Evolutionary conservation across 345 rosid species (phyloP).

Genomic region (Cardamine occulta): DNA sequence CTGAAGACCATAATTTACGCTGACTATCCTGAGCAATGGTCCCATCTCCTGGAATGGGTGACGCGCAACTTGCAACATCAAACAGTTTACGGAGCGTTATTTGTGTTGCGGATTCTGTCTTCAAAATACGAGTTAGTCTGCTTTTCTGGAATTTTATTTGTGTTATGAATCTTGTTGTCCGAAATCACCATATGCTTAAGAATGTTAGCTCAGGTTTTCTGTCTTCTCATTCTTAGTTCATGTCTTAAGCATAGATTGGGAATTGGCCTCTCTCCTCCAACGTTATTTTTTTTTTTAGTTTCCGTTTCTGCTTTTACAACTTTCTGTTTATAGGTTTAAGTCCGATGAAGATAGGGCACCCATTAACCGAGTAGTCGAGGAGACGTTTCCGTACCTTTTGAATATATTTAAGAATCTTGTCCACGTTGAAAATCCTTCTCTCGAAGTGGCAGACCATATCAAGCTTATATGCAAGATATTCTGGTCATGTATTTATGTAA

Average conservation of each 20-base stretch:
- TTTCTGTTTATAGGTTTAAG: conserved; percentile 70
- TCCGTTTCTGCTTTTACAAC: conserved; percentile 8
- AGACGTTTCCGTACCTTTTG: conserved; percentile 87
- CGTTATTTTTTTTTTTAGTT: neutral
- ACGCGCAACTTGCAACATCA: conserved; percentile 83
- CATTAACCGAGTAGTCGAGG: conserved; percentile 73
- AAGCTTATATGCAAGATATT: conserved; percentile 98
- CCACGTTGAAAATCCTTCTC: conserved; percentile 76
- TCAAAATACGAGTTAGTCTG: conserved; percentile 92
- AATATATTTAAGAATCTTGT: conserved; percentile 75
- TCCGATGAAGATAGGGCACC: conserved; percentile 98
- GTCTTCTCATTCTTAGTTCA: neutral
- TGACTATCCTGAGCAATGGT: conserved; percentile 99
- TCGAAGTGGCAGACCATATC: conserved; percentile 93
- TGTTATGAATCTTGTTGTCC: conserved; percentile 14
- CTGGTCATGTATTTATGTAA: conserved; percentile 98
- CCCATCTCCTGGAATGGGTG: conserved; percentile 88
- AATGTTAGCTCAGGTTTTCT: conserved; percentile 14
- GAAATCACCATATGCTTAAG: neutral
- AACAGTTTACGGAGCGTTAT: conserved; percentile 87
- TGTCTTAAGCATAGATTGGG: neutral
- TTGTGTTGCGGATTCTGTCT: conserved; percentile 84
- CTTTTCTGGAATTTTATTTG: neutral
- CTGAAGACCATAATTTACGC: conserved; percentile 90
- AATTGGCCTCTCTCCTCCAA: neutral